Percentiles rank a stretch among this genome's conserved stretches.
Conservation (phyloP, 2,329 filamentous ascomycete species). For the Beauveria asiatica region DNA sequence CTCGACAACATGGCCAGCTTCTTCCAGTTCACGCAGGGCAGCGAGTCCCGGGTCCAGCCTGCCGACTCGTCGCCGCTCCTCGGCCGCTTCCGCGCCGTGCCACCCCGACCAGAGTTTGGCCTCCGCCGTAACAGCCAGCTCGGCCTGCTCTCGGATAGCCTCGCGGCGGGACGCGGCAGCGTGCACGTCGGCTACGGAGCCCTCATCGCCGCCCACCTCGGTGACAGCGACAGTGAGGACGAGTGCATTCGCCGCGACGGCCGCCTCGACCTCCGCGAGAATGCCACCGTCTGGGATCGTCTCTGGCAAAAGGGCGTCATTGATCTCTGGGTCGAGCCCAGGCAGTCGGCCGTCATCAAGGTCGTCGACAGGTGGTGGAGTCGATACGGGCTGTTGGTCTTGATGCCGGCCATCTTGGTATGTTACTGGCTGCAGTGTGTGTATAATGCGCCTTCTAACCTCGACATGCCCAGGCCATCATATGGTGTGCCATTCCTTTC, state of each 20-base stretch:
- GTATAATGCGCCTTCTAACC: background rate
- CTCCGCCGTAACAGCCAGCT: conserved; percentile 26
- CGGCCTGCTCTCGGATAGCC: conserved; percentile 29
- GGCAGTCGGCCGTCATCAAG: conserved; percentile 47
- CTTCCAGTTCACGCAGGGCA: conserved; percentile 60
- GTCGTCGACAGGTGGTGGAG: conserved; percentile 56
- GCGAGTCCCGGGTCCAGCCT: conserved; percentile 46
- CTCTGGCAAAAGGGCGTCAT: conserved; percentile 30
- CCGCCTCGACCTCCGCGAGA: conserved; percentile 17
- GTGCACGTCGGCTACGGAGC: conserved; percentile 50
- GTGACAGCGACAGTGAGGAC: conserved; percentile 28
- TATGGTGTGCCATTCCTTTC: conserved; percentile 58
- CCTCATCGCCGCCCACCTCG: conserved; percentile 36
- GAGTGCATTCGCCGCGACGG: conserved; percentile 22
- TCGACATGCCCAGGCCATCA: conserved; percentile 38
- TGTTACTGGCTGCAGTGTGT: conserved; percentile 18
- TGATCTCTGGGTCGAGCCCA: conserved; percentile 54
- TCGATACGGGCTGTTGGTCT: conserved; percentile 51
- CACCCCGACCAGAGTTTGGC: conserved; percentile 29
- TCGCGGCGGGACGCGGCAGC: conserved; percentile 36
- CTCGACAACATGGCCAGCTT: conserved; percentile 47
- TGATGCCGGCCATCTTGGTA: conserved; percentile 53
- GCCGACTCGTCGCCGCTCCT: conserved; percentile 52
- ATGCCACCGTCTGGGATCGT: conserved; percentile 22
- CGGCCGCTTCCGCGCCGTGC: conserved; percentile 57